These are phyloP conservation scores for Trichoderma koningii DNA, from an alignment of 2,329 filamentous ascomycete genomes.

Conservation along the genomic window DNA sequence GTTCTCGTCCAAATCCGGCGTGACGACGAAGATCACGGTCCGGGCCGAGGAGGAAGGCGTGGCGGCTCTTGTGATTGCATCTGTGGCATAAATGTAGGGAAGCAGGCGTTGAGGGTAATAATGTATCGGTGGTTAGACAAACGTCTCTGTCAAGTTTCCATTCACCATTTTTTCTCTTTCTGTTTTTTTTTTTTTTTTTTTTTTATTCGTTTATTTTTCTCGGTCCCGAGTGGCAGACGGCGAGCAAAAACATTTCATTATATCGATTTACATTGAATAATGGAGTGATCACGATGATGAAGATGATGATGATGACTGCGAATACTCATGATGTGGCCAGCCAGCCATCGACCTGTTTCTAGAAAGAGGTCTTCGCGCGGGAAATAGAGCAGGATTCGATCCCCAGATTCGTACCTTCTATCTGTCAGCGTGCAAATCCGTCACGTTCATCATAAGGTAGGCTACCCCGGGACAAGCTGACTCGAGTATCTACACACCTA, in stretches of 20 bases:
- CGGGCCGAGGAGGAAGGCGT: slow-evolving; percentile 92
- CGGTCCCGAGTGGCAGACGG: slow-evolving; percentile 11
- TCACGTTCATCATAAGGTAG: neutral
- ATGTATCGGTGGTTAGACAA: slow-evolving; percentile 40
- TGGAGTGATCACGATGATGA: neutral
- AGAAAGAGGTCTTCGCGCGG: too few species aligned
- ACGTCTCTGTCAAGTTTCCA: slow-evolving; percentile 14
- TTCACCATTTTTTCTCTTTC: neutral
- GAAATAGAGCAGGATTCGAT: too few species aligned
- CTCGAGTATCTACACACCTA: too few species aligned
- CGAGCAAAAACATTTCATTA: slow-evolving; percentile 14
- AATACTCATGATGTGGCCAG: too few species aligned
- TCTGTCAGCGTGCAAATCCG: too few species aligned
- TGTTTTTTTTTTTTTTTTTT: neutral
- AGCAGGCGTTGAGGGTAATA: slow-evolving; percentile 43
- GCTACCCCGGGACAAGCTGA: neutral
- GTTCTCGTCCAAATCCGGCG: slow-evolving; percentile 85
- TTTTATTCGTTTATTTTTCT: slow-evolving; percentile 1
- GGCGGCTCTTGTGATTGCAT: slow-evolving; percentile 79
- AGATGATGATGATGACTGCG: too few species aligned
- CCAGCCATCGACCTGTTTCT: too few species aligned
- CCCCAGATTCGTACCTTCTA: accelerated
- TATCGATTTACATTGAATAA: neutral
- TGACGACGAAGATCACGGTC: slow-evolving; percentile 93
- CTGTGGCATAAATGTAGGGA: slow-evolving; percentile 66